Conservation (phyloP, 2,329 filamentous ascomycete genomes). For the Paracoccidioides brasiliensis region DNA sequence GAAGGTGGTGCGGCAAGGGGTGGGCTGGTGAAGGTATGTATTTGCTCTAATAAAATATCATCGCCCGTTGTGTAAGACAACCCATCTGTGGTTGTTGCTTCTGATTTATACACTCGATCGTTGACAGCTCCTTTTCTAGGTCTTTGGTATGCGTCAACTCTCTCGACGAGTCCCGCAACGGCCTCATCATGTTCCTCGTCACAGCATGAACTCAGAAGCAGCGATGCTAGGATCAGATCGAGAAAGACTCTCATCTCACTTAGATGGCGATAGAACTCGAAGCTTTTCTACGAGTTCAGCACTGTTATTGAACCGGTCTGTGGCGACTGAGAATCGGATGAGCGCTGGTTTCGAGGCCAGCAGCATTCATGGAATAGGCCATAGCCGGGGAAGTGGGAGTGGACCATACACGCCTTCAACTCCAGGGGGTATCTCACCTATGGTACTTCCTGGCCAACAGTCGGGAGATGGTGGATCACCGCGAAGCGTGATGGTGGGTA, state of each 20-base stretch:
- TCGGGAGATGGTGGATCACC: slow-evolving; percentile 33
- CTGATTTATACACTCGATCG: not conserved
- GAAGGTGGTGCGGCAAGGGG: slow-evolving; percentile 58
- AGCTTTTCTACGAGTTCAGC: slow-evolving; percentile 51
- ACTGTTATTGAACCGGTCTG: slow-evolving; percentile 43
- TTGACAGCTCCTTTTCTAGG: slow-evolving; percentile 25
- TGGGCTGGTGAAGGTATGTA: slow-evolving; percentile 59
- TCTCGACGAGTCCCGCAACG: slow-evolving; percentile 57
- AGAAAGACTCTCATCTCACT: slow-evolving; percentile 47
- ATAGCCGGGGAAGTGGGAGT: slow-evolving; percentile 45
- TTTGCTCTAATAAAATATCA: not conserved
- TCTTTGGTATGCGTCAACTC: slow-evolving; percentile 82
- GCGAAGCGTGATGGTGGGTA: slow-evolving; percentile 29
- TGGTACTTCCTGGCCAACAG: slow-evolving; percentile 39
- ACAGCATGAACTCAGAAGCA: slow-evolving; percentile 70
- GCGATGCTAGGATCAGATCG: slow-evolving; percentile 64
- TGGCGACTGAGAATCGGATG: slow-evolving; percentile 31
- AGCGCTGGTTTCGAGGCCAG: slow-evolving; percentile 44
- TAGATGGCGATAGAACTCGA: slow-evolving; percentile 41
- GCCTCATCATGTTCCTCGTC: slow-evolving; percentile 49
- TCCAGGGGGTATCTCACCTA: slow-evolving; percentile 55
- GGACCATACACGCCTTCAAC: slow-evolving; percentile 59
- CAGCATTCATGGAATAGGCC: slow-evolving; percentile 33
- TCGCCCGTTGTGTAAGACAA: not conserved
- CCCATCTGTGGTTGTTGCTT: not conserved